Evolutionary conservation across 495 filamentous ascomycete species (phyloP).

Genomic region (Lepidopterella palustris): DNA sequence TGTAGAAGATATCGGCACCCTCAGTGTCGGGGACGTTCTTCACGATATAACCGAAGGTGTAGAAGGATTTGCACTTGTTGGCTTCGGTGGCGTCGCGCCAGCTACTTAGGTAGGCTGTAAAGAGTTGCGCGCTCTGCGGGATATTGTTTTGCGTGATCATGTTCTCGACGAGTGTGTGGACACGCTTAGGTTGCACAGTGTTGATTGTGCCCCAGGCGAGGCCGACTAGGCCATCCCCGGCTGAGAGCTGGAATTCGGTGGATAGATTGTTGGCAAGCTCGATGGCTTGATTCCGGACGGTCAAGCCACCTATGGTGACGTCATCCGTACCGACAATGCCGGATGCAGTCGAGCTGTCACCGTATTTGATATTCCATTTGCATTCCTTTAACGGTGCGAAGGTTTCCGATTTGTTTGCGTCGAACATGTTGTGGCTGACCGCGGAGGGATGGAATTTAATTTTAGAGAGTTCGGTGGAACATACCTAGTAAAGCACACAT

Average conservation of each 20-base stretch:
- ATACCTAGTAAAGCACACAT: slow-evolving; percentile 26
- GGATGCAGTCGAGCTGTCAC: slow-evolving; percentile 64
- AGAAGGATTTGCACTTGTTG: slow-evolving; percentile 59
- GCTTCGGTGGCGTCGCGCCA: slow-evolving; percentile 51
- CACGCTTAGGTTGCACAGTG: slow-evolving; percentile 54
- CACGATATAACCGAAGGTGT: slow-evolving; percentile 76
- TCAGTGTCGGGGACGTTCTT: slow-evolving; percentile 51
- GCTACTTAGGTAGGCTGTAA: slow-evolving; percentile 66
- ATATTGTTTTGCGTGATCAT: slow-evolving; percentile 67
- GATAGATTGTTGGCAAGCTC: slow-evolving; percentile 65
- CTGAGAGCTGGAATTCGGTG: slow-evolving; percentile 49
- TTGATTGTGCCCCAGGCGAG: slow-evolving; percentile 67
- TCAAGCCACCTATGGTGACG: slow-evolving; percentile 61
- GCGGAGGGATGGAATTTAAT: slow-evolving; percentile 31
- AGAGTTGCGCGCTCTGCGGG: slow-evolving; percentile 55
- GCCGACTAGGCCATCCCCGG: slow-evolving; percentile 68
- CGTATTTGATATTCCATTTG: slow-evolving; percentile 67
- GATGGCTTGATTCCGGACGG: slow-evolving; percentile 60
- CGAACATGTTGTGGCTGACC: slow-evolving; percentile 46
- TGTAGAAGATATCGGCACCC: slow-evolving; percentile 54
- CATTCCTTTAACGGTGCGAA: slow-evolving; percentile 47
- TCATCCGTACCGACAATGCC: slow-evolving; percentile 66
- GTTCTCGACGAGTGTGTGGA: slow-evolving; percentile 67
- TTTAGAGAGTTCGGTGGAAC: slow-evolving; percentile 52
- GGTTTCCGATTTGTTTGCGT: slow-evolving; percentile 55